A percentile compares a stretch with the other conserved stretches of the same genome.
phyloP scores from a whole-genome alignment of 768 basidiomycete species.

The Calvatia gigantea region DNA sequence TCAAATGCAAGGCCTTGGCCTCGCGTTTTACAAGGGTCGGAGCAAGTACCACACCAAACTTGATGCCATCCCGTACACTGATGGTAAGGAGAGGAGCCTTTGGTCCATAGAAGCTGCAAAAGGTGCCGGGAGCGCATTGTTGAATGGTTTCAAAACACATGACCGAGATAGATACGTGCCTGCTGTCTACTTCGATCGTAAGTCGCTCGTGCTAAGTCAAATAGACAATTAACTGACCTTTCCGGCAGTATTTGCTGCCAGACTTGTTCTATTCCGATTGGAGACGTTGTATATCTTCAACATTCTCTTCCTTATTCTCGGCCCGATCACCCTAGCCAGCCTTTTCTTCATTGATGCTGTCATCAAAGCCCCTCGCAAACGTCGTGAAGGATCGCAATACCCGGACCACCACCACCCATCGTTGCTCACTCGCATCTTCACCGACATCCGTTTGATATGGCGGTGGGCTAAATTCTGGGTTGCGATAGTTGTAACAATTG shows the following conservation, averaged over 20 bases:
- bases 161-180: conserved; percentile 7
- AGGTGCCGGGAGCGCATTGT: conserved; percentile 51
- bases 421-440: conserved; percentile 6
- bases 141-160: conserved; percentile 29
- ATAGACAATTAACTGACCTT: background rate
- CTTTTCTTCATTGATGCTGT: conserved; percentile 31
- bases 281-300: conserved; percentile 50
- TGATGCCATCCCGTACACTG: conserved; percentile 60
- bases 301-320: conserved; percentile 56
- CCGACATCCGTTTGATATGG: conserved; percentile 31
- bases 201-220: conserved; percentile 21
- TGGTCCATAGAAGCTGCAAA: conserved; percentile 73
- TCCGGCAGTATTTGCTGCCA: conserved; percentile 53
- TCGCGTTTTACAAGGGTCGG: conserved; percentile 75
- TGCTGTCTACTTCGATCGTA: conserved; percentile 72
- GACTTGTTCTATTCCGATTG: conserved; percentile 54
- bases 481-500: conserved; percentile 42
- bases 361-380: conserved; percentile 11
- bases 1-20: conserved; percentile 63
- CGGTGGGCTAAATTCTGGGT: conserved; percentile 63
- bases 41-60: conserved; percentile 76
- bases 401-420: background rate
- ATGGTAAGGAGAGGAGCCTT: conserved; percentile 48
- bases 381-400: background rate
- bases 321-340: conserved; percentile 51